phyloP scores from a whole-genome alignment of 2,329 filamentous ascomycete genomes.

The Bipolaris sorokiniana region DNA sequence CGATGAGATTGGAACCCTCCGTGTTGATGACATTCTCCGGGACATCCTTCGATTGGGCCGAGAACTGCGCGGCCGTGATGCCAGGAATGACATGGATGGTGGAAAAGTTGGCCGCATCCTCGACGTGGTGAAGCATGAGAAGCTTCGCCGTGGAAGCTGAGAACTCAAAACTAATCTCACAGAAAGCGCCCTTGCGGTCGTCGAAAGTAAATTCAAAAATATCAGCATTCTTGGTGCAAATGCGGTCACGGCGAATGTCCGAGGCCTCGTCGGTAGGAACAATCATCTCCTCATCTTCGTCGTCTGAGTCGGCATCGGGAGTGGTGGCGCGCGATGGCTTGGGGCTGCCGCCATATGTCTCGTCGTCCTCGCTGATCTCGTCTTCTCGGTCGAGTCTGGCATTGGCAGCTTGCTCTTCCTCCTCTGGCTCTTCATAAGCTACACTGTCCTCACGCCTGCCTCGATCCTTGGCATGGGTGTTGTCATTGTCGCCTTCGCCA shows the following conservation, averaged over 20 bases:
- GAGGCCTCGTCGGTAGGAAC: constrained; percentile 40
- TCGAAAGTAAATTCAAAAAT: constrained; percentile 82
- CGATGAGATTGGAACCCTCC: constrained; percentile 83
- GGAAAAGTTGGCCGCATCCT: constrained; percentile 76
- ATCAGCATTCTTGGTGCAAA: constrained; percentile 60
- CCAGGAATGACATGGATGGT: constrained; percentile 86
- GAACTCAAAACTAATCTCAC: constrained; percentile 83
- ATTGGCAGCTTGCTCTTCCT: constrained; percentile 82
- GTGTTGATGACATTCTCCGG: constrained; percentile 67
- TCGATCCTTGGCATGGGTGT: constrained; percentile 73
- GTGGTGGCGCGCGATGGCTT: constrained; percentile 46
- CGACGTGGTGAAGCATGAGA: constrained; percentile 88
- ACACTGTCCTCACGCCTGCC: constrained; percentile 81
- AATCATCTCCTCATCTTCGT: constrained; percentile 31
- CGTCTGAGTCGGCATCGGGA: constrained; percentile 39
- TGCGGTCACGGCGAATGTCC: constrained; percentile 41
- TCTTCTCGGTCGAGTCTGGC: constrained; percentile 64
- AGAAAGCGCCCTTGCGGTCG: constrained; percentile 73
- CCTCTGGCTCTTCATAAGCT: constrained; percentile 91
- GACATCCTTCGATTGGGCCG: constrained; percentile 57
- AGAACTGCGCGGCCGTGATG: constrained; percentile 71
- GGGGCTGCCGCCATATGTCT: constrained; percentile 57
- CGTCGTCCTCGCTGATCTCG: constrained; percentile 59
- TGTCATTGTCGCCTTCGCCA: constrained; percentile 60
- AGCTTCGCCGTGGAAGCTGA: constrained; percentile 82